A percentile compares a stretch with the other conserved stretches of the same genome.
phyloP scores from a whole-genome alignment of 345 rosid species.

The Bruguiera parviflora region DNA sequence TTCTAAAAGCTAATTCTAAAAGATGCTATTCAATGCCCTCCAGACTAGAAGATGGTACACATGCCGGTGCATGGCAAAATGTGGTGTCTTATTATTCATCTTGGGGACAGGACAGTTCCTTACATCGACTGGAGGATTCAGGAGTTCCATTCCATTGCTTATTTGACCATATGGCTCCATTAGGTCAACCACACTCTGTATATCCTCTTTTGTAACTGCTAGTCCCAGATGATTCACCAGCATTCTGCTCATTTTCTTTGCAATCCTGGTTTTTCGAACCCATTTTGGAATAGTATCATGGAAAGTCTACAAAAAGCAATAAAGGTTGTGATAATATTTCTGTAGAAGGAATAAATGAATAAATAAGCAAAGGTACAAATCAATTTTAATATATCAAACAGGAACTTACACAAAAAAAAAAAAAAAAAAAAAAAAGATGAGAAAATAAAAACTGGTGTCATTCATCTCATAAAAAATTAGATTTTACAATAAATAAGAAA shows the following conservation, averaged over 20 bases:
- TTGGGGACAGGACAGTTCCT: conserved; percentile 20
- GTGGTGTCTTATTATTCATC: neutral
- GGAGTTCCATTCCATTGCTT: conserved; percentile 80
- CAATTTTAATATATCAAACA: neutral
- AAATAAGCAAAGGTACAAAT: neutral
- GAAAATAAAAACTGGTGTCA: too few species aligned
- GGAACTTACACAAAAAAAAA: neutral
- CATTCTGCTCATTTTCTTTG: conserved; percentile 55
- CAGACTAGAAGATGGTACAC: neutral
- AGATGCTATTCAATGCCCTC: too few species aligned
- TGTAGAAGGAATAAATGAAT: conserved; percentile 18
- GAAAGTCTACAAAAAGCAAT: conserved; percentile 50
- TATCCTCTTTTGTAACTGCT: conserved; percentile 67
- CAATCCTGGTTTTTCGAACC: conserved; percentile 58
- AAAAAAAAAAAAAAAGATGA: neutral
- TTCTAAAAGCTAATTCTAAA: too few species aligned
- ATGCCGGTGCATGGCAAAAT: neutral
- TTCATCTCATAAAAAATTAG: too few species aligned
- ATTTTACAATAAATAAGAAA: too few species aligned
- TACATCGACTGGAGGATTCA: conserved; percentile 78
- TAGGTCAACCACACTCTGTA: conserved; percentile 84
- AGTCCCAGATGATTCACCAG: conserved; percentile 94
- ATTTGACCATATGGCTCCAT: conserved; percentile 99
- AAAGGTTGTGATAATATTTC: neutral
- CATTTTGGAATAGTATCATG: conserved; percentile 59